phyloP scores from a whole-genome alignment of 2,329 filamentous ascomycete genomes.

The Arthrobotrys conoides region DNA sequence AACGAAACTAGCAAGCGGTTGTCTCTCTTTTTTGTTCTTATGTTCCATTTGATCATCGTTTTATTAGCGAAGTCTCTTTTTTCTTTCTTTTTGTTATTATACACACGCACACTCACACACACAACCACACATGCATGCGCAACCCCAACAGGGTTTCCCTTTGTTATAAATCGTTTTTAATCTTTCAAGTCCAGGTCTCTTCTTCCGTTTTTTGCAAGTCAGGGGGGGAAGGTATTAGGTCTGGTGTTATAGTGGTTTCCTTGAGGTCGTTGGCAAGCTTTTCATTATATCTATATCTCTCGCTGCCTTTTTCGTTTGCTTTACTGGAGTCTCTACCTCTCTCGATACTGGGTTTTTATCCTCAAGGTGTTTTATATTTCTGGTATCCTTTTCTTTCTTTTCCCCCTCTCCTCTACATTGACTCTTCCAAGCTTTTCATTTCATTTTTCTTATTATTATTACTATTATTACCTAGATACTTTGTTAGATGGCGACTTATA shows the following conservation, averaged over 20 bases:
- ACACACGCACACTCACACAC: no score
- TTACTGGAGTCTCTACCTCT: conserved; percentile 3
- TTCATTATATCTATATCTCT: conserved; percentile 7
- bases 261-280: neutral
- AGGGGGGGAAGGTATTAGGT: neutral
- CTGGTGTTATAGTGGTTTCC: conserved; percentile 8
- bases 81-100: neutral
- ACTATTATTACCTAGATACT: neutral
- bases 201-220: neutral
- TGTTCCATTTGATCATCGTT: conserved; percentile 43
- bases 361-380: neutral
- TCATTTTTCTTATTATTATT: neutral
- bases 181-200: neutral
- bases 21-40: neutral
- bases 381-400: neutral
- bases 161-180: neutral
- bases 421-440: neutral
- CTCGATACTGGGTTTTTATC: neutral
- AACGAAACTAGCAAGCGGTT: conserved; percentile 11
- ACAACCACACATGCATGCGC: neutral
- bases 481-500: conserved; percentile 20
- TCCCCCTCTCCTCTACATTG: no score
- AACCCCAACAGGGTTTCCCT: neutral
- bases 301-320: neutral
- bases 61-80: conserved; percentile 38